Conservation (phyloP, 192 early-diverging fungal species). For the Linnemannia elongata region DNA sequence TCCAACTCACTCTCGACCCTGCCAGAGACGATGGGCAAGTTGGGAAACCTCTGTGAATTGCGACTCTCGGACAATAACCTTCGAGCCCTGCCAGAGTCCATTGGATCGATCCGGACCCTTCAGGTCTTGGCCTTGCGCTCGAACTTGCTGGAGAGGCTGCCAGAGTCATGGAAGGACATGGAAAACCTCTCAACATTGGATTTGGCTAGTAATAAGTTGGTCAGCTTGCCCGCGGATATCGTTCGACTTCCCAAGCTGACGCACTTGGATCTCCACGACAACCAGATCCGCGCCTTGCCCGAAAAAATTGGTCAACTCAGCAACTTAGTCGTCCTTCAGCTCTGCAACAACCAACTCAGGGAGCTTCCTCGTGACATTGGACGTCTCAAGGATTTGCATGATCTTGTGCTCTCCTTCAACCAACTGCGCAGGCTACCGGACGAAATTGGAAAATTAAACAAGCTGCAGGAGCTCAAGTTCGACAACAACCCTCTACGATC, state of each 20-base stretch:
- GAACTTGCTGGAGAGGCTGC: constrained; percentile 53
- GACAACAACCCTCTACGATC: constrained; percentile 58
- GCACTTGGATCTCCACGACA: constrained; percentile 61
- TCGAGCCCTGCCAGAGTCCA: constrained; percentile 41
- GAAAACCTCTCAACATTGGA: constrained; percentile 65
- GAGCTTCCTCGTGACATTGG: constrained; percentile 59
- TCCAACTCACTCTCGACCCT: constrained; percentile 51
- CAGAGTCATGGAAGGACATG: constrained; percentile 60
- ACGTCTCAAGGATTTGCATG: constrained; percentile 58
- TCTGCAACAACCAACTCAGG: constrained; percentile 63
- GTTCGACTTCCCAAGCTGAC: constrained; percentile 50
- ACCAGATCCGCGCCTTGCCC: constrained; percentile 63
- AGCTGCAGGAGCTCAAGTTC: constrained; percentile 59
- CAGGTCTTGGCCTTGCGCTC: constrained; percentile 57
- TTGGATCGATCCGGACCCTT: constrained; percentile 57
- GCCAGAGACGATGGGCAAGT: constrained; percentile 57
- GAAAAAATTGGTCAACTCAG: constrained; percentile 61
- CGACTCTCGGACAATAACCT: constrained; percentile 57
- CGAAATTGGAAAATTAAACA: constrained; percentile 58
- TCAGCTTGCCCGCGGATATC: constrained; percentile 59
- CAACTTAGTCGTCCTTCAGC: constrained; percentile 58
- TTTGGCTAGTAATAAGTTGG: constrained; percentile 64
- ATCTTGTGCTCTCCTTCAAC: constrained; percentile 68
- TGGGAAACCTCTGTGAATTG: constrained; percentile 54
- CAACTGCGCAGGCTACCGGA: constrained; percentile 58